Evolutionary conservation across 2,329 filamentous ascomycete genomes (phyloP), one percentile per base, ranked within the genome.

Genomic region (Macrophomina phaseolina): DNA sequence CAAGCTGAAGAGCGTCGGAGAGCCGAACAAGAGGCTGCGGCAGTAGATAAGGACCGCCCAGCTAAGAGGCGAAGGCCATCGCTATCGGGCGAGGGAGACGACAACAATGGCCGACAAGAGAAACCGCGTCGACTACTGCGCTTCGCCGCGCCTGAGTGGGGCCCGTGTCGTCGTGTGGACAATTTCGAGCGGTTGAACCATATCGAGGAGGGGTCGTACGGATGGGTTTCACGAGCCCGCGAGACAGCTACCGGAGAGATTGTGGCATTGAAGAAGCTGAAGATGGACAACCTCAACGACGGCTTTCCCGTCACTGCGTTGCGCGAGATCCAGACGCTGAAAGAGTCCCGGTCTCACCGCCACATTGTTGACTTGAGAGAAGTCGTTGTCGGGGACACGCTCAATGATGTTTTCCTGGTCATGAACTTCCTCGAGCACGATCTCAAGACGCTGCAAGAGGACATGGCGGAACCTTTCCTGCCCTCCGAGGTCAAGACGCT

Each of bases 341-440:
- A 90, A 73, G 90, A 92, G 75, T 92, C 92, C 67, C 83, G 86
- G 7, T 1, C 16, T 53, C 93, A 98, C 80, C 82, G 86, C 64
- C 96, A 98, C 77, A 87, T 99, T 69, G 93, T 99, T 12, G 81
- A 85, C 49, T 81, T 99, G 65, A 85, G 88, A 66, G 94, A 98
- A 77, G 90, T 98, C 7, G 92, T 98, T 0, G 88, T 94, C 49
- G 91, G 92, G 4, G 87, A 89, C 68, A 81, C 79, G 42, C 78
- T 86, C 70, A 82, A 85, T 68, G 87, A 90, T 81, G 90, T 97
- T 71, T 96, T 93, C 78, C 88, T 99, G 67, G 95, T 98, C 69
- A 94, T 99, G 85, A 94, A 97, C 76, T 99, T 98, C 79, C 85
- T 97, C 73, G 94, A 98, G 82, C 95, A 99, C 83, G 95, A 99